Evolutionary conservation across 75 land plant genomes (phyloP).

Genomic region (Ceratopteris richardii): DNA sequence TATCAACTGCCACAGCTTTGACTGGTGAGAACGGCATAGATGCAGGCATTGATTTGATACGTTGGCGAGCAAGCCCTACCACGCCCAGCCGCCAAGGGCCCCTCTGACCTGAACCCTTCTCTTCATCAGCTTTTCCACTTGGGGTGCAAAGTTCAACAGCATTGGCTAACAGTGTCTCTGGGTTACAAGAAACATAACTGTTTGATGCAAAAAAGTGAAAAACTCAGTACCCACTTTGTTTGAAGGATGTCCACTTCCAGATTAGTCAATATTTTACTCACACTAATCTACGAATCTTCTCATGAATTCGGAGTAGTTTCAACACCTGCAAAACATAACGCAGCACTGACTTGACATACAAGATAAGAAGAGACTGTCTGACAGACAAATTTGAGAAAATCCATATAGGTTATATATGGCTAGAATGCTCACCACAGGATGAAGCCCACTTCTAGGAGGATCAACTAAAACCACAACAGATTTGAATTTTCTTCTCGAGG

Average conservation of each 20-base stretch:
- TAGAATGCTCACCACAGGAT: constrained; percentile 61
- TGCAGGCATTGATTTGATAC: constrained; percentile 84
- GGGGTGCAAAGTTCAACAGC: constrained; percentile 99
- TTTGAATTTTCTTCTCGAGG: constrained; percentile 32
- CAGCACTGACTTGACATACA: too few relatives aligned
- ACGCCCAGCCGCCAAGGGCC: constrained; percentile 61
- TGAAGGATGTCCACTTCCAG: too few relatives aligned
- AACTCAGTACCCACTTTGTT: too few relatives aligned
- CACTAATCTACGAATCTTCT: constrained; percentile 70
- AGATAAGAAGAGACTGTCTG: too few relatives aligned
- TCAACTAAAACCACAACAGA: constrained; percentile 95
- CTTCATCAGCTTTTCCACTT: constrained; percentile 25
- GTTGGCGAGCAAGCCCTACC: constrained; percentile 79
- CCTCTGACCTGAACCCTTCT: constrained; percentile 44
- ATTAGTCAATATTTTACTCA: constrained; percentile 25
- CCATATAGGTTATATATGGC: background rate
- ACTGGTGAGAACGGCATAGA: constrained; percentile 90
- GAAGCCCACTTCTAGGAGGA: constrained; percentile 94
- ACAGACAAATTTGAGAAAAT: too few relatives aligned
- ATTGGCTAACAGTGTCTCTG: constrained; percentile 88
- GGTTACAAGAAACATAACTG: constrained; percentile 99
- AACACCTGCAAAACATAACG: constrained; percentile 84
- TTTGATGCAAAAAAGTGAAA: too few relatives aligned
- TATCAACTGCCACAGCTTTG: constrained; percentile 89
- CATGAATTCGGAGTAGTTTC: constrained; percentile 73